phyloP scores from a whole-genome alignment of 2,329 filamentous ascomycete genomes.

The Hypoxylon sp. region DNA sequence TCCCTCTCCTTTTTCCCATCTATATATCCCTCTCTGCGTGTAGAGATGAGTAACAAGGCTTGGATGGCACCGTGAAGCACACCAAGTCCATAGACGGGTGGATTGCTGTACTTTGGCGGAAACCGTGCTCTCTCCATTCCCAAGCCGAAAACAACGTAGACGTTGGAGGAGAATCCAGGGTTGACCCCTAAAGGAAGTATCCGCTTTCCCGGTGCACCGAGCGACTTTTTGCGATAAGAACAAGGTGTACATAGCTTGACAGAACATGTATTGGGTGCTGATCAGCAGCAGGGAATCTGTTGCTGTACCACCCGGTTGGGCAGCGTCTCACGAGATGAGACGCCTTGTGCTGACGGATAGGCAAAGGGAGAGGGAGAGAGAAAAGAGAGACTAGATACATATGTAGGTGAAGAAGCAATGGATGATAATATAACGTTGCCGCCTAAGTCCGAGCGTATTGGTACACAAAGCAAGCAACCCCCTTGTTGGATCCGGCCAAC shows the following conservation, averaged over 20 bases:
- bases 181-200: constrained; percentile 26
- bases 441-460: constrained; percentile 35
- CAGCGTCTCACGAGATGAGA: constrained; percentile 1
- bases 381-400: neutral
- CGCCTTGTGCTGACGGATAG: constrained; percentile 12
- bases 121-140: neutral
- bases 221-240: constrained; percentile 2
- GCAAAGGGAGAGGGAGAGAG: neutral
- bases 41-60: constrained; percentile 3
- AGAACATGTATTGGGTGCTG: constrained; percentile 2
- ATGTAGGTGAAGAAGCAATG: constrained; percentile 9
- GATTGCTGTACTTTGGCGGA: neutral
- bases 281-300: neutral
- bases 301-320: constrained; percentile 14
- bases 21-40: neutral
- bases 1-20: neutral
- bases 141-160: constrained; percentile 9
- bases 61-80: constrained; percentile 4
- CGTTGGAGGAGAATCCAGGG: constrained; percentile 22
- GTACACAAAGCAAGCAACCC: constrained; percentile 28
- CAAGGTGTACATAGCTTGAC: constrained; percentile 2
- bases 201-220: constrained; percentile 10
- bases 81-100: neutral
- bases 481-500: constrained; percentile 23
- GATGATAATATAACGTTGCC: constrained; percentile 36